Evolutionary conservation across 768 basidiomycete genomes (phyloP).

Genomic region (Boletus insuetus): DNA sequence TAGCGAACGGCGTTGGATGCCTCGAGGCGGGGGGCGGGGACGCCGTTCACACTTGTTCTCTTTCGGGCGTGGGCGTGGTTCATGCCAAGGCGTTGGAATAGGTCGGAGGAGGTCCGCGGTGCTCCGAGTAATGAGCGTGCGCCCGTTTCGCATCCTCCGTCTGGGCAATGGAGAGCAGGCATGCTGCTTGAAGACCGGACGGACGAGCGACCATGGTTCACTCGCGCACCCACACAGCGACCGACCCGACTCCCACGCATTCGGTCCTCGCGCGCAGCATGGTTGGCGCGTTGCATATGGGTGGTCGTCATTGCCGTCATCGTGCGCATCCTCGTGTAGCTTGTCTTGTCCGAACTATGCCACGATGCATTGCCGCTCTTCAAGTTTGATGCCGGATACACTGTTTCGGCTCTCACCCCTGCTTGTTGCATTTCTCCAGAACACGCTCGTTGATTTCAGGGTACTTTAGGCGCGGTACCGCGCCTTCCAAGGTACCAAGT

Average conservation of each 20-base stretch:
- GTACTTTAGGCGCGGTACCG: slow-evolving; percentile 17
- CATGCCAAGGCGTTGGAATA: not conserved
- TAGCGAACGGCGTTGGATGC: slow-evolving; percentile 1
- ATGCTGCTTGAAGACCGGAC: too few relatives aligned
- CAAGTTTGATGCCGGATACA: not conserved
- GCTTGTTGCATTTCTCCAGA: too few relatives aligned
- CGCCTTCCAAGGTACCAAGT: not conserved
- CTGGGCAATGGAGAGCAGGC: too few relatives aligned
- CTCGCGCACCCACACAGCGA: not conserved
- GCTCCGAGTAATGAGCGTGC: slow-evolving; percentile 1
- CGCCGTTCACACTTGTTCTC: not conserved
- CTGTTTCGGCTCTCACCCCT: not conserved
- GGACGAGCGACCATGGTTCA: too few relatives aligned
- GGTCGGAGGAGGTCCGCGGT: slow-evolving; percentile 9
- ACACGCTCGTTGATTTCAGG: not conserved
- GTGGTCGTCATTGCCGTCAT: too few relatives aligned
- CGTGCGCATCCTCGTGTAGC: not conserved
- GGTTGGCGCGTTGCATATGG: not conserved
- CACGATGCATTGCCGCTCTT: not conserved
- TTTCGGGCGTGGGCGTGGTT: not conserved
- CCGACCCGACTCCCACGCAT: slow-evolving; percentile 8
- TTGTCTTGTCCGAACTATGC: not conserved
- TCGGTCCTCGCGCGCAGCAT: not conserved
- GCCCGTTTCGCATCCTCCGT: not conserved
- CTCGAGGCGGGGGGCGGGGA: slow-evolving; percentile 11